Evolutionary conservation across 2,329 filamentous ascomycete genomes (phyloP), one percentile per base, ranked within the genome.

Genomic region (Diaporthe sp.): DNA sequence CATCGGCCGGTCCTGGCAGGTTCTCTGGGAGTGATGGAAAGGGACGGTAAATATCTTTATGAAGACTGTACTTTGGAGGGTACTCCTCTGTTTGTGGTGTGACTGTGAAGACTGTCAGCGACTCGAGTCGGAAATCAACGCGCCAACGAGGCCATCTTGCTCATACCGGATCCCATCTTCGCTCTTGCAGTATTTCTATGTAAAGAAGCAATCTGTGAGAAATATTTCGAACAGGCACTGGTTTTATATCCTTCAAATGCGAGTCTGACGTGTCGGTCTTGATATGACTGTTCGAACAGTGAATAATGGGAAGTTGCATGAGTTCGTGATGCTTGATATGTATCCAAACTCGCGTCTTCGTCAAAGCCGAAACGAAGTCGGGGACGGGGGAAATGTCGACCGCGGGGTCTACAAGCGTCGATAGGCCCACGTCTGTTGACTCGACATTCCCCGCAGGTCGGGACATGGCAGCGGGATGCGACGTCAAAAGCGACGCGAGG

Each of bases 111-210:
- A 49, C 37, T 57, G 10, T 69, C 37, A 61, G 67, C 37, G n/a
- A 28, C 15, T 22, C 12, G 31, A 49, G 13, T 7, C 9, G 7
- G 28, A 9, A 19, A 1, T 9, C n/a, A 9, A 34, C 25, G 19
- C 8, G n/a, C 2, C 2, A 15, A n/a, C 9, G 4, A 19, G 17
- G n/a, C 39, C 51, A 28, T 28, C 42, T 22, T 31, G 39, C 28
- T n/a, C 72, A 25, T 76, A 76, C 75, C 72, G 25, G 75, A 76
- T 42, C 72, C 67, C 75, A 76, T 76, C 15, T 8, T 75, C 59
- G 10, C 25, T 49, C 8, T 31, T 17, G 44, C 44, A 25, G 44
- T 51, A 51, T 25, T 5, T 44, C 17, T 12, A 19, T 22, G 19
- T 8, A 28, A 46, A 22, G 5, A 22, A 9, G 17, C 31, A 8